phyloP scores from a whole-genome alignment of 2,329 filamentous ascomycete genomes.

The Stachybotrys chartarum region DNA sequence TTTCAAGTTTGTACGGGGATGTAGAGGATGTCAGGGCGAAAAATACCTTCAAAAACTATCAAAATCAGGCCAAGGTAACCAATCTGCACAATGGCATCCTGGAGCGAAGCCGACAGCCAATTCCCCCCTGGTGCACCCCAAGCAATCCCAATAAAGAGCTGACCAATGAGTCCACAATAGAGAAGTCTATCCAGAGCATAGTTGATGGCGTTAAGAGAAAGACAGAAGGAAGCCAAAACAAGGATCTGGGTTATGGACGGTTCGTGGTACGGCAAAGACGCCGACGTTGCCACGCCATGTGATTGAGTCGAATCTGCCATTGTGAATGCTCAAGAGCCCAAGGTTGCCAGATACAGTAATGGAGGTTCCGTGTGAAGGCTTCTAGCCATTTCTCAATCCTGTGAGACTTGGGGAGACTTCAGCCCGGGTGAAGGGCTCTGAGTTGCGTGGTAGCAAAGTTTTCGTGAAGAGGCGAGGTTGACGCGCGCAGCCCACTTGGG shows the following conservation, averaged over 20 bases:
- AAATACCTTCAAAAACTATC: constrained; percentile 63
- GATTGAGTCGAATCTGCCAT: too few species aligned
- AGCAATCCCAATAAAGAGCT: constrained; percentile 62
- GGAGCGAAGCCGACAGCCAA: constrained; percentile 44
- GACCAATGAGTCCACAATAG: constrained; percentile 66
- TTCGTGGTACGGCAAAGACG: constrained; percentile 51
- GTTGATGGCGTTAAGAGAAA: constrained; percentile 54
- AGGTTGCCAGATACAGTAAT: too few species aligned
- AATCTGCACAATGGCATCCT: constrained; percentile 53
- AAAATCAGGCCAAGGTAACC: constrained; percentile 69
- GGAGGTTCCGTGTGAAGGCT: too few species aligned
- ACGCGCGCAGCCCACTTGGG: too few species aligned
- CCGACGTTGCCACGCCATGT: too few species aligned
- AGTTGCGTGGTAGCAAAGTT: too few species aligned
- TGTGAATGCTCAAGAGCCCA: too few species aligned
- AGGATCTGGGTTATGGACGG: constrained; percentile 53
- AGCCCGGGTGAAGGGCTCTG: too few species aligned
- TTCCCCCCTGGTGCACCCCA: constrained; percentile 61
- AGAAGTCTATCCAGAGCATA: constrained; percentile 49
- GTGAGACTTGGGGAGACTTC: too few species aligned
- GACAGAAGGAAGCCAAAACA: constrained; percentile 52
- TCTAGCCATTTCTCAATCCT: too few species aligned
- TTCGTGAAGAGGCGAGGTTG: too few species aligned
- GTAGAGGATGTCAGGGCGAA: background rate
- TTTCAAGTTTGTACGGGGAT: background rate